phyloP scores from a whole-genome alignment of 768 basidiomycete species.

The Kwoniella newhampshirensis region DNA sequence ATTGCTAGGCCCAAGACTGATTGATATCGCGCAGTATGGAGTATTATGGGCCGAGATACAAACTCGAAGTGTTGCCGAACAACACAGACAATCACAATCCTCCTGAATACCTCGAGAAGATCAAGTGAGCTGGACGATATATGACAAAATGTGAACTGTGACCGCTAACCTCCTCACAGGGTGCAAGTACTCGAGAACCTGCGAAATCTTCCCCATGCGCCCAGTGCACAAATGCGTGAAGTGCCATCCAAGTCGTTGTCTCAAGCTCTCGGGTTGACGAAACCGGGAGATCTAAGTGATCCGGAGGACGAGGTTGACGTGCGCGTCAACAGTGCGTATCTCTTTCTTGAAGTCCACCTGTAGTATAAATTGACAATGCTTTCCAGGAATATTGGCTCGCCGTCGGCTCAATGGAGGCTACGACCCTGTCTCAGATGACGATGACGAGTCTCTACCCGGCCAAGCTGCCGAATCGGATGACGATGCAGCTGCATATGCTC shows the following conservation, averaged over 20 bases:
- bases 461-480: conserved; percentile 22
- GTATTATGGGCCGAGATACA: conserved; percentile 94
- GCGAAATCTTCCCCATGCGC: conserved; percentile 66
- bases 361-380: not conserved
- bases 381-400: conserved; percentile 20
- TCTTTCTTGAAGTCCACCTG: not conserved
- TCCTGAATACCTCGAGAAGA: conserved; percentile 74
- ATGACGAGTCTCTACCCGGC: conserved; percentile 17
- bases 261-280: conserved; percentile 57
- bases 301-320: conserved; percentile 55
- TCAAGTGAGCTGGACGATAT: conserved; percentile 61
- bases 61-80: conserved; percentile 83
- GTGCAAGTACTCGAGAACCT: conserved; percentile 61
- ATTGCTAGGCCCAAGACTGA: not conserved
- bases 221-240: conserved; percentile 81
- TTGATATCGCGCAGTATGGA: conserved; percentile 70
- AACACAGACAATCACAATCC: conserved; percentile 95
- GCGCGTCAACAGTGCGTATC: conserved; percentile 51
- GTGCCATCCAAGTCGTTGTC: conserved; percentile 64
- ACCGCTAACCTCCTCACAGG: conserved; percentile 57
- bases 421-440: conserved; percentile 17
- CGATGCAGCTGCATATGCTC: conserved; percentile 17
- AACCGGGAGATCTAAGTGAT: conserved; percentile 36
- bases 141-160: no score
- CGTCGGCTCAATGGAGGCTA: conserved; percentile 12